These are phyloP conservation scores for Diaporthe batatas DNA, from an alignment of 2,329 filamentous ascomycete genomes.

Conservation along the genomic window DNA sequence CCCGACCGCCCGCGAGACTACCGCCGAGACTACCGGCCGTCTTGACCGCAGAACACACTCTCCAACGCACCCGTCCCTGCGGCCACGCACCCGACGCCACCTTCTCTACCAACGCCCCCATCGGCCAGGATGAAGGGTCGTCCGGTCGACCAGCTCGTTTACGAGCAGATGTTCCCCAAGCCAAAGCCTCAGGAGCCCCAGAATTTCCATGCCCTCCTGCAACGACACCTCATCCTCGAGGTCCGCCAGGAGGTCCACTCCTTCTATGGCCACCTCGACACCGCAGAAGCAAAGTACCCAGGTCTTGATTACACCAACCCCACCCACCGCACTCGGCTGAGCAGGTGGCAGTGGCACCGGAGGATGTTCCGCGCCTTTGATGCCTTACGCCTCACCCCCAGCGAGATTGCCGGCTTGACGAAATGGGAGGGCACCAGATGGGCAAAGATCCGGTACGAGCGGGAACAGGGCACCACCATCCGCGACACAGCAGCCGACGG, in stretches of 20 bases:
- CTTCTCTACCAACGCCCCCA: neutral
- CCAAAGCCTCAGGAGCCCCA: slow-evolving; percentile 76
- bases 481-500: slow-evolving; percentile 79
- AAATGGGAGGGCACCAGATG: slow-evolving; percentile 88
- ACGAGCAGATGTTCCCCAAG: slow-evolving; percentile 79
- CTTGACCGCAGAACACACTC: neutral
- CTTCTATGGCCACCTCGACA: slow-evolving; percentile 85
- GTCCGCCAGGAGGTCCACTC: slow-evolving; percentile 83
- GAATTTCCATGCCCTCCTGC: slow-evolving; percentile 78
- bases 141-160: slow-evolving; percentile 79
- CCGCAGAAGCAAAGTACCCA: slow-evolving; percentile 84
- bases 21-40: neutral
- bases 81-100: neutral
- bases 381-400: slow-evolving; percentile 73
- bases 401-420: slow-evolving; percentile 79
- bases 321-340: slow-evolving; percentile 82
- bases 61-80: neutral
- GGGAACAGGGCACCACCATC: slow-evolving; percentile 78
- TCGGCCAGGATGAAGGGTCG: slow-evolving; percentile 76
- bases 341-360: slow-evolving; percentile 81
- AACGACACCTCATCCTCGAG: slow-evolving; percentile 79
- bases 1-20: neutral
- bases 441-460: slow-evolving; percentile 85
- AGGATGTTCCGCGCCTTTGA: slow-evolving; percentile 84
- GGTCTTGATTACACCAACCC: slow-evolving; percentile 82